A percentile compares a stretch with the other conserved stretches of the same genome.
phyloP scores from a whole-genome alignment of 345 rosid genomes.

The Eucalyptus urophylla region DNA sequence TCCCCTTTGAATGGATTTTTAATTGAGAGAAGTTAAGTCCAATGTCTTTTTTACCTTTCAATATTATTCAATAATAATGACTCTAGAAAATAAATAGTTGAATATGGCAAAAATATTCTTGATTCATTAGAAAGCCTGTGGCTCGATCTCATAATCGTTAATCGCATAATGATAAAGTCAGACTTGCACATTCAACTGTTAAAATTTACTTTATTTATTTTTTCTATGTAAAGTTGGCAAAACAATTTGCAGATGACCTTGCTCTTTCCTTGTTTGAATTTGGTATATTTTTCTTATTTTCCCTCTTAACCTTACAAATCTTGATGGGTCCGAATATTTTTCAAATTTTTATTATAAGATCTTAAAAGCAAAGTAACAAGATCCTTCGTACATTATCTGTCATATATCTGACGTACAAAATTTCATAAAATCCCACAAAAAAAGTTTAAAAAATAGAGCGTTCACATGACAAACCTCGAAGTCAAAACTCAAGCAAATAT shows the following conservation, averaged over 20 bases:
- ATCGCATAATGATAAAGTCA: neutral
- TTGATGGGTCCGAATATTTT: too few relatives aligned
- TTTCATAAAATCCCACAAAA: too few relatives aligned
- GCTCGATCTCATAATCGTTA: neutral
- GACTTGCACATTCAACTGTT: neutral
- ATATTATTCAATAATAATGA: too few relatives aligned
- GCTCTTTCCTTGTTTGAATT: neutral
- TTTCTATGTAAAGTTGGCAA: neutral
- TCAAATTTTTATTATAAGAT: neutral
- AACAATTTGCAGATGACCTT: neutral
- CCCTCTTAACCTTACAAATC: neutral
- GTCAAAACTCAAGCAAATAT: too few relatives aligned
- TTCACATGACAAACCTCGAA: too few relatives aligned
- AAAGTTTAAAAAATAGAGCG: too few relatives aligned
- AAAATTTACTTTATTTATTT: too few relatives aligned
- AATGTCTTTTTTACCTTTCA: neutral
- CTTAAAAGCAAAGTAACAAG: too few relatives aligned
- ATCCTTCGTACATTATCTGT: too few relatives aligned
- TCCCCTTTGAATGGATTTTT: neutral
- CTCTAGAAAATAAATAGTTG: neutral
- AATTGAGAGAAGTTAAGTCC: neutral
- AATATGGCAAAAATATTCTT: neutral
- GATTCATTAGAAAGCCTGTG: neutral
- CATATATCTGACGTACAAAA: too few relatives aligned
- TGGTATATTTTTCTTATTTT: too few relatives aligned